A percentile compares a stretch with the other conserved stretches of the same genome.
Evolutionary conservation across 192 early-diverging fungal genomes (phyloP).

Genomic region (Oehlia diaphana): DNA sequence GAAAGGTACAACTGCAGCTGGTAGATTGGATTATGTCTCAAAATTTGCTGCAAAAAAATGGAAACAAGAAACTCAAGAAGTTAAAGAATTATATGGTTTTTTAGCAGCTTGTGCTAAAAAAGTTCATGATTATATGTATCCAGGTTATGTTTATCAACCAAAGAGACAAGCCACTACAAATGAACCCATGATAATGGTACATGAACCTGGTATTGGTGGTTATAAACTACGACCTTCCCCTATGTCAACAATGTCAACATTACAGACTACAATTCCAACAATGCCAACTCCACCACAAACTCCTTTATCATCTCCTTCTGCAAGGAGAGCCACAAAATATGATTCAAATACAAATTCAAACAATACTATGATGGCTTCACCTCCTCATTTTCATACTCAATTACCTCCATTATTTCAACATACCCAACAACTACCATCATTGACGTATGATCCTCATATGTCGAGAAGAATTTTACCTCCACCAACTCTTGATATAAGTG

Average conservation of each 20-base stretch:
- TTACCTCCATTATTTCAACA: neutral
- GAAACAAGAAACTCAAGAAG: constrained; percentile 14
- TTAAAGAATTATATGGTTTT: constrained; percentile 12
- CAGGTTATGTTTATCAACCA: constrained; percentile 24
- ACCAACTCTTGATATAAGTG: neutral
- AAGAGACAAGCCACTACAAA: constrained; percentile 17
- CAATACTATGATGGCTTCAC: neutral
- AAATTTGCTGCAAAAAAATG: constrained; percentile 14
- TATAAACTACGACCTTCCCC: constrained; percentile 2
- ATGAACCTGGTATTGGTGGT: constrained; percentile 16
- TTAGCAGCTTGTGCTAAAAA: neutral
- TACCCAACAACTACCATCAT: neutral
- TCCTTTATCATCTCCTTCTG: neutral
- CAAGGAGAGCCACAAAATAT: neutral
- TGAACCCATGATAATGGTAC: constrained; percentile 25
- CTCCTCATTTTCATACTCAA: neutral
- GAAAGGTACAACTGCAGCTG: neutral
- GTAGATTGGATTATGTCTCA: constrained; percentile 19
- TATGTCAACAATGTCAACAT: too few species aligned
- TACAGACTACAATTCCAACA: neutral
- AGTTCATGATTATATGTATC: constrained; percentile 20
- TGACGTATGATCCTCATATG: neutral
- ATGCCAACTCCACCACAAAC: neutral
- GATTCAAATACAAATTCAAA: neutral
- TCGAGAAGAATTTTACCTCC: neutral